These are phyloP conservation scores for Pleurotus citrinopileatus DNA, from an alignment of 768 basidiomycete species.

Conservation along the genomic window DNA sequence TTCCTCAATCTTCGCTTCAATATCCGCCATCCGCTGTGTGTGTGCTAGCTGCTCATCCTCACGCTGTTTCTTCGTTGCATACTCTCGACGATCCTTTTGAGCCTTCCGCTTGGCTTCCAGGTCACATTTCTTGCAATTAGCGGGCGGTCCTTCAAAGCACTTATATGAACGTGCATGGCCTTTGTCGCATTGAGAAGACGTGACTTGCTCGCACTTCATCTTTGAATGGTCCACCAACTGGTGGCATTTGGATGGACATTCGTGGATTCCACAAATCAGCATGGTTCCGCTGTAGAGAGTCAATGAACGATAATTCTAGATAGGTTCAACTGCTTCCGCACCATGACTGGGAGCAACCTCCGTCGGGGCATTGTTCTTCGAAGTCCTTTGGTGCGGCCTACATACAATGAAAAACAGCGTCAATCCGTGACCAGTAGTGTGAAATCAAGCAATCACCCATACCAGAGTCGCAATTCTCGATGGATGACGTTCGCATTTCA, in stretches of 20 bases:
- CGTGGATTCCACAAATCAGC: slow-evolving; percentile 51
- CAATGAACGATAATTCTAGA: neutral
- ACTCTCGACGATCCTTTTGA: slow-evolving; percentile 31
- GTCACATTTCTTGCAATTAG: slow-evolving; percentile 46
- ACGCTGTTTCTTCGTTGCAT: slow-evolving; percentile 38
- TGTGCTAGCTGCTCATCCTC: slow-evolving; percentile 45
- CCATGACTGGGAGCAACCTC: slow-evolving; percentile 63
- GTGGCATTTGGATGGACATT: slow-evolving; percentile 62
- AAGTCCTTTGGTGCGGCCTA: slow-evolving; percentile 39
- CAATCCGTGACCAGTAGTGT: too few species aligned
- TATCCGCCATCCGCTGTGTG: slow-evolving; percentile 30
- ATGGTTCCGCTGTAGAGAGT: slow-evolving; percentile 38
- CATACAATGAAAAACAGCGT: too few species aligned
- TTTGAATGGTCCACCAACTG: slow-evolving; percentile 51
- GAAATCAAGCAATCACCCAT: slow-evolving; percentile 14
- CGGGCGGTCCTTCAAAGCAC: slow-evolving; percentile 37
- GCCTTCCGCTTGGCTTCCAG: slow-evolving; percentile 27
- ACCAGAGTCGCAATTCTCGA: slow-evolving; percentile 34
- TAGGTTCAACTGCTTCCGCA: slow-evolving; percentile 24
- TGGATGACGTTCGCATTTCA: slow-evolving; percentile 56
- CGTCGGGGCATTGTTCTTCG: slow-evolving; percentile 50
- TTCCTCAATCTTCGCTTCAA: slow-evolving; percentile 40
- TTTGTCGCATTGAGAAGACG: slow-evolving; percentile 37
- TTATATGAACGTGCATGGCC: slow-evolving; percentile 41
- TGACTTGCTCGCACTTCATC: slow-evolving; percentile 40